Evolutionary conservation across 768 basidiomycete species (phyloP), one percentile per base, ranked within the genome.

Genomic region (Calocybe indica): DNA sequence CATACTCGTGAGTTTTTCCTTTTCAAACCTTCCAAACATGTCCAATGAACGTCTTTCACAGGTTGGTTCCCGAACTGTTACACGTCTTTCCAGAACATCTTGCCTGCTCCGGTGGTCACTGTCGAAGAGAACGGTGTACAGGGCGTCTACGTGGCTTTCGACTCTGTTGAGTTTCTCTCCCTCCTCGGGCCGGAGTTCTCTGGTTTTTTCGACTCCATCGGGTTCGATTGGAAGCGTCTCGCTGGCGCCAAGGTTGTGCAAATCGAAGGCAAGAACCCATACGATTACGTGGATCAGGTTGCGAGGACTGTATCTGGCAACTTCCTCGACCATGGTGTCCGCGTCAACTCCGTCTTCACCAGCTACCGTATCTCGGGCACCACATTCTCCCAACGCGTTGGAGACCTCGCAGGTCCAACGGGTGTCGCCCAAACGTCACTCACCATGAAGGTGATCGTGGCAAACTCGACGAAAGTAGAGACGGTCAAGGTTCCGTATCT

Each of bases 11-110:
- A 29, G 71, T 58, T 32, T 36, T 22, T 22, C 22, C 22, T 22
- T 22, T 22, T 22, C 22, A 30, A 12, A 15, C 35, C 7, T 49
- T 48, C 13, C 14, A 33, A 39, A 32, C 5, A 22, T 22, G 22
- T 22, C 22, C 22, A 22, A 22, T 37, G 15, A 14, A 44, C 13
- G 13, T n/a, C 28, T n/a, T 33, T 43, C 5, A 22, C 49, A 81
- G 78, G 74, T 14, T 82, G 78, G 73, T 73, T 77, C 63, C 76
- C 80, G 0, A 53, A 65, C 35, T 83, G 82, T 58, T 82, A 82
- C 58, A 73, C 65, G 38, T 57, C 62, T 22, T 78, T 68, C 57
- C 74, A 79, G 53, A 81, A 79, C 51, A 55, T 83, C 45, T 64
- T 82, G 6, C 80, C 80, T 1, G 75, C 81, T 4, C 80, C 81